phyloP scores from a whole-genome alignment of 2,329 filamentous ascomycete genomes.

The Mycogone perniciosa region DNA sequence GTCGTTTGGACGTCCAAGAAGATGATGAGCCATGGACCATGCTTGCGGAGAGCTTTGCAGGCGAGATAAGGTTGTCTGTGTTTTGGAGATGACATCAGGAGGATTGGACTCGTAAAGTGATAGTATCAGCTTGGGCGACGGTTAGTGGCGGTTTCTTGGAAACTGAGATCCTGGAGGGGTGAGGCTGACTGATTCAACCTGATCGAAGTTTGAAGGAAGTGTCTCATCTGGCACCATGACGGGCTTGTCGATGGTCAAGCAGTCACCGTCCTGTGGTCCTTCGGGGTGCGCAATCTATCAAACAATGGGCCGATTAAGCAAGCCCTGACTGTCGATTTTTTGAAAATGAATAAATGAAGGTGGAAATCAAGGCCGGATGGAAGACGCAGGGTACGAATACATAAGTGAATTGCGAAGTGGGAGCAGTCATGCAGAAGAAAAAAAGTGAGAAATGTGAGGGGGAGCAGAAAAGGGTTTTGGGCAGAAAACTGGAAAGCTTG shows the following conservation, averaged over 20 bases:
- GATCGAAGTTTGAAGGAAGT: slow-evolving; percentile 16
- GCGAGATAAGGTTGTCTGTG: slow-evolving; percentile 68
- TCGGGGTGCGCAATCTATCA: too few relatives aligned
- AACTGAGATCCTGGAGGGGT: neutral
- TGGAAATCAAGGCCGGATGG: too few relatives aligned
- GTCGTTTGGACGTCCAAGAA: slow-evolving; percentile 62
- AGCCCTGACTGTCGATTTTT: too few relatives aligned
- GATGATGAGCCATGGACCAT: slow-evolving; percentile 76
- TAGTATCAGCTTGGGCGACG: slow-evolving; percentile 37
- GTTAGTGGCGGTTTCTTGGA: slow-evolving; percentile 12
- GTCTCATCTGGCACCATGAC: slow-evolving; percentile 17
- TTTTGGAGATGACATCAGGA: slow-evolving; percentile 41
- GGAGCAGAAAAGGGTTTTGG: too few relatives aligned
- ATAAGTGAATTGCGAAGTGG: too few relatives aligned
- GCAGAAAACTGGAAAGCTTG: too few relatives aligned
- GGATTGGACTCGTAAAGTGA: slow-evolving; percentile 48
- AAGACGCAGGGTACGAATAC: too few relatives aligned
- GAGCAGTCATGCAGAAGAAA: too few relatives aligned
- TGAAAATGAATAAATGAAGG: too few relatives aligned
- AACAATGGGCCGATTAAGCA: too few relatives aligned
- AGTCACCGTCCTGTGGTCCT: too few relatives aligned
- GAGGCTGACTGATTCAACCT: slow-evolving; percentile 21
- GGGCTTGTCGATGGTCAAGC: neutral
- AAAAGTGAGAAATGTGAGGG: too few relatives aligned
- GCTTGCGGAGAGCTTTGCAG: slow-evolving; percentile 75